Conservation (phyloP, 192 early-diverging fungal species). For the Entomortierella chlamydospora region DNA sequence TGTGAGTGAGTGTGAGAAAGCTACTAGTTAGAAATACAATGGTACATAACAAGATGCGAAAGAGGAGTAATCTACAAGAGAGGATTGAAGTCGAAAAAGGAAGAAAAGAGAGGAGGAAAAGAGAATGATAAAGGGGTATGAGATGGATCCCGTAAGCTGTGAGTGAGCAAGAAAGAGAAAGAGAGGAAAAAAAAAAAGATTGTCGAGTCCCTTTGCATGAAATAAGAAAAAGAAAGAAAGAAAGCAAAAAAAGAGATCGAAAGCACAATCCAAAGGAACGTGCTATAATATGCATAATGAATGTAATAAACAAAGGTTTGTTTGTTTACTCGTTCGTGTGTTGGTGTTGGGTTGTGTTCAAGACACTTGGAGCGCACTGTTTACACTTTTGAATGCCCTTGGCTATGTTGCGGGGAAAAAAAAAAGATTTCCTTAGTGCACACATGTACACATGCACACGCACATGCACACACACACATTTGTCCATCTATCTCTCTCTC, state of each 20-base stretch:
- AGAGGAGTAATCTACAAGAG: not conserved
- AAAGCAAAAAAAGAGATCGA: not conserved
- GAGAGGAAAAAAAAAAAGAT: not conserved
- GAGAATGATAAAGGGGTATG: not conserved
- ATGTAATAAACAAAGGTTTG: no score
- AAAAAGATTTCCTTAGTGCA: no score
- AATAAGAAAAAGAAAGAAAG: not conserved
- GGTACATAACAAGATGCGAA: no score
- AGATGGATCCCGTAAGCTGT: no score
- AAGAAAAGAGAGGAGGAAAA: not conserved
- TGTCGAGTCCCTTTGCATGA: not conserved
- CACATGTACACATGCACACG: no score
- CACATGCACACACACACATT: no score
- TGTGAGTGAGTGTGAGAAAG: no score
- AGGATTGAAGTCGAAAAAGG: not conserved
- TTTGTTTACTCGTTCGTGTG: not conserved
- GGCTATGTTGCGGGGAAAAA: no score
- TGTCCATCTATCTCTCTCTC: no score
- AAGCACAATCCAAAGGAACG: not conserved
- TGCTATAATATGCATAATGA: not conserved
- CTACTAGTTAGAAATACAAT: no score
- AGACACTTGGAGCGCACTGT: not conserved
- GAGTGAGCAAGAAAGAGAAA: not conserved
- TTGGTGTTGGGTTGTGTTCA: not conserved
- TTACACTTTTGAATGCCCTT: not conserved